phyloP scores from a whole-genome alignment of 306 rosid species.

The Carpinus viminea region DNA sequence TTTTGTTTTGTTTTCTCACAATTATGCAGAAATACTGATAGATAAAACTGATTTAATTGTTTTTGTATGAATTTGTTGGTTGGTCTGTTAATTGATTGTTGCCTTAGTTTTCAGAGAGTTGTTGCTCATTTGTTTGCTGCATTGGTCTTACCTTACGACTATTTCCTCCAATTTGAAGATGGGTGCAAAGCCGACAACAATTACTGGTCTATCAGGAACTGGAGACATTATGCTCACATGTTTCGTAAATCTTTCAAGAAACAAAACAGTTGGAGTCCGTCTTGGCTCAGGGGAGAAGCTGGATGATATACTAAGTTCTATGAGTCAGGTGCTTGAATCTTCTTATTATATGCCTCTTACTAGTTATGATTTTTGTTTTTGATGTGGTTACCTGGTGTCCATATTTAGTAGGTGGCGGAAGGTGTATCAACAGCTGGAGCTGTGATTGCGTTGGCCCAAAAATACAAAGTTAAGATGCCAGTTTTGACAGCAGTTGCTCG shows the following conservation, averaged over 20 bases:
- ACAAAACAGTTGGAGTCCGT: slow-evolving; percentile 85
- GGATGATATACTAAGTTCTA: slow-evolving; percentile 71
- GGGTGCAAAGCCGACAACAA: slow-evolving; percentile 91
- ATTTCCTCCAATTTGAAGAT: slow-evolving; percentile 51
- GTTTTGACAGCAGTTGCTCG: slow-evolving; percentile 97
- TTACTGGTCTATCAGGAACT: slow-evolving; percentile 88
- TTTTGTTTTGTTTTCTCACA: not conserved
- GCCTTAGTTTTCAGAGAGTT: not conserved
- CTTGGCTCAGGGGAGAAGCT: slow-evolving; percentile 89
- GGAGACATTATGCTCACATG: slow-evolving; percentile 97
- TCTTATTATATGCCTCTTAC: not conserved
- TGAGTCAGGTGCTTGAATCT: slow-evolving; percentile 68
- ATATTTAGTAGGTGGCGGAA: slow-evolving; percentile 71
- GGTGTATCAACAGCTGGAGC: slow-evolving; percentile 97
- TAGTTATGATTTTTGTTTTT: not conserved
- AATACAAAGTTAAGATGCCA: slow-evolving; percentile 88
- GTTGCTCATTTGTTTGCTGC: not conserved
- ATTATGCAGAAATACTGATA: not conserved
- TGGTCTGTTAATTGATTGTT: not conserved
- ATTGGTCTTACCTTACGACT: slow-evolving; percentile 1
- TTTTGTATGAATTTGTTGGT: no score
- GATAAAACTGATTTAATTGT: not conserved
- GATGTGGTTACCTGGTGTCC: not conserved
- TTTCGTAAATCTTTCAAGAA: slow-evolving; percentile 89
- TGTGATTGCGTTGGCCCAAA: slow-evolving; percentile 87